Percentiles rank a stretch among this genome's conserved stretches.
Conservation (phyloP, 345 rosid genomes). For the Firmiana major region DNA sequence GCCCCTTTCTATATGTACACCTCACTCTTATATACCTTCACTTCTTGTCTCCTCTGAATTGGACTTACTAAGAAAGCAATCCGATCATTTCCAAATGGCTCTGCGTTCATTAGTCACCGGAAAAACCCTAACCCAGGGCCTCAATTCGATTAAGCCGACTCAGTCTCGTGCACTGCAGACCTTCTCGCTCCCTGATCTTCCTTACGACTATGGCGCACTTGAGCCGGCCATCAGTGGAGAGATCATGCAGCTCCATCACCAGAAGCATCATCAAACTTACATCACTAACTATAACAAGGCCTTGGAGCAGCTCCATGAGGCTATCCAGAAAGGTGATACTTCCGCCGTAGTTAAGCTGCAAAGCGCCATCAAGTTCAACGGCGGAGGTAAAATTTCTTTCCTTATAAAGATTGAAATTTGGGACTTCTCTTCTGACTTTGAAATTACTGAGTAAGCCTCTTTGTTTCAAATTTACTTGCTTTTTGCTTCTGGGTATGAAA, state of each 20-base stretch:
- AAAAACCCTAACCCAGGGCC: constrained; percentile 31
- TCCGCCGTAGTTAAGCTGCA: constrained; percentile 66
- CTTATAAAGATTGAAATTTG: background rate
- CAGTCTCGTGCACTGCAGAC: constrained; percentile 53
- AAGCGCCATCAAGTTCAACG: constrained; percentile 93
- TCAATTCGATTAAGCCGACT: constrained; percentile 14
- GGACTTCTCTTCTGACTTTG: background rate
- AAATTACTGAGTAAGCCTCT: background rate
- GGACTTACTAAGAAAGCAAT: background rate
- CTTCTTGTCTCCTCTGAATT: too few species aligned
- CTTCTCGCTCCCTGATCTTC: constrained; percentile 81
- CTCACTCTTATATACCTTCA: too few species aligned
- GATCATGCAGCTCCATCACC: constrained; percentile 96
- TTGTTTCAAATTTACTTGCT: background rate
- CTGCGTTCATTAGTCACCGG: constrained; percentile 43
- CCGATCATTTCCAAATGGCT: constrained; percentile 46
- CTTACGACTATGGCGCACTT: constrained; percentile 81
- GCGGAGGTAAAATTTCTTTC: constrained; percentile 56
- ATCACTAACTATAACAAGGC: constrained; percentile 87
- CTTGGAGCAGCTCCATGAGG: constrained; percentile 71
- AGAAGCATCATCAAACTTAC: constrained; percentile 92
- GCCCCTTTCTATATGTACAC: too few species aligned
- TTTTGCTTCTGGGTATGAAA: background rate
- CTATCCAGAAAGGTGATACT: constrained; percentile 62
- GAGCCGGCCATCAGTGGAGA: constrained; percentile 94